Evolutionary conservation across 2,329 filamentous ascomycete genomes (phyloP), one percentile per base, ranked within the genome.

Genomic region (Chaetomium sp.): DNA sequence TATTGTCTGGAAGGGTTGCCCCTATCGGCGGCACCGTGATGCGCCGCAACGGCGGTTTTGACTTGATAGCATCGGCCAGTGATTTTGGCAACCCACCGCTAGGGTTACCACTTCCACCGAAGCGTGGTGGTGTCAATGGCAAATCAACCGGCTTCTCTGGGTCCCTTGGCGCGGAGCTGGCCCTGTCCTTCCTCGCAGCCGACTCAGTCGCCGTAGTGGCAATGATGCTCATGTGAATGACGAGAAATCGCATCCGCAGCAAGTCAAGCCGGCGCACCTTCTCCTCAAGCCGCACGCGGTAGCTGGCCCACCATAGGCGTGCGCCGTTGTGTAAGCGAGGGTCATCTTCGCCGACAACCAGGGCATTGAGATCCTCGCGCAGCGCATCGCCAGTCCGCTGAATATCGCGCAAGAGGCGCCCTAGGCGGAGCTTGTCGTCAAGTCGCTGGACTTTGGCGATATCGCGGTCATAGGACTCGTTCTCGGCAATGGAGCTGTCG

Each of bases 161-260:
- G 27, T 69, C 66, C 46, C 59, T 69, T 37, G 61, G 63, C 33
- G 55, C 60, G 19, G 61, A 2, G 19, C 19, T 27, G 19, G 19
- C 19, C 19, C 19, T 52, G 42, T 69, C 62, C 35, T 64, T 66
- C 64, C 72, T 73, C 58, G 75, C 71, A 7, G 68, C 65, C 40
- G 71, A 68, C 36, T 65, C 68, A 4, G 69, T 54, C 60, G 68
- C 52, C 56, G 67, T 54, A 9, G 71, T 68, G 10, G 77, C 72
- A 52, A 85, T 74, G 58, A 84, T 76, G 60, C 81, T 79, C 79
- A 86, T 80, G 67, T 84, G 84, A 40, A 84, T 75, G 38, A 85
- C 80, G 36, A 86, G 70, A 65, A 86, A 85, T 58, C 82, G 78
- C 80, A 84, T 84, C 66, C 82, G 76, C 65, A 86, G 67, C 63